Evolutionary conservation across 352 stramenopile genomes (phyloP), one percentile per base, ranked within the genome.

Genomic region (Phytophthora gonapodyides): DNA sequence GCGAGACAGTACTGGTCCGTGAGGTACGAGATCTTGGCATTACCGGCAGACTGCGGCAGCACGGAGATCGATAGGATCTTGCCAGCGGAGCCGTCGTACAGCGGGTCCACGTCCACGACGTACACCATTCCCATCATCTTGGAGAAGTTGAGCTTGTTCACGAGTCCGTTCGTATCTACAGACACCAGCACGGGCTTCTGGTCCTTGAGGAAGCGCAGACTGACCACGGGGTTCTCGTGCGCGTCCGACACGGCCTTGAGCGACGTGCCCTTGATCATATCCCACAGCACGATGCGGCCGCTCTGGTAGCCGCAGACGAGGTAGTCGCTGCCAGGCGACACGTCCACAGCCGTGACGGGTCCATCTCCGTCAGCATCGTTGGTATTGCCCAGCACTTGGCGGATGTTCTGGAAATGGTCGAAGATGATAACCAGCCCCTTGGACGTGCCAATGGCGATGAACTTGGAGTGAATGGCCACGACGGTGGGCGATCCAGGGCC

Each of bases 361-460:
- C 86, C 86, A 50, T 92, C 84, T 56, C 70, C 79, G 55, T 91
- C 78, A 3, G 79, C 75, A 44, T 94, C 82, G 15, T 74, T 89
- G 13, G 84, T 89, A 63, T 91, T 96, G 10, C 92, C 84, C 12
- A 98, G 73, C 36, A 96, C 88, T 76, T 97, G 87, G 38, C 84
- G 81, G 48, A 94, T 91, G 34, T 97, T 96, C 73, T 99, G 93
- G 69, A 98, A 98, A 63, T 98, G 90, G 70, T 99, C 97, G 69
- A 98, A 99, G 34, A 98, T 91, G 42, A 98, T 84, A 46, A 99
- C 87, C 8, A 97, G 75, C 2, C 96, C 95, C 51, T 93, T 91
- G 68, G 97, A 98, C 41, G 94, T 98, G 34, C 96, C 97, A 57
- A 99, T 93, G 2, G 96, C 93, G 67, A 99, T 98, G 61, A 98